Evolutionary conservation across 352 stramenopile genomes (phyloP).

Genomic region (Blastocystis sp.): DNA sequence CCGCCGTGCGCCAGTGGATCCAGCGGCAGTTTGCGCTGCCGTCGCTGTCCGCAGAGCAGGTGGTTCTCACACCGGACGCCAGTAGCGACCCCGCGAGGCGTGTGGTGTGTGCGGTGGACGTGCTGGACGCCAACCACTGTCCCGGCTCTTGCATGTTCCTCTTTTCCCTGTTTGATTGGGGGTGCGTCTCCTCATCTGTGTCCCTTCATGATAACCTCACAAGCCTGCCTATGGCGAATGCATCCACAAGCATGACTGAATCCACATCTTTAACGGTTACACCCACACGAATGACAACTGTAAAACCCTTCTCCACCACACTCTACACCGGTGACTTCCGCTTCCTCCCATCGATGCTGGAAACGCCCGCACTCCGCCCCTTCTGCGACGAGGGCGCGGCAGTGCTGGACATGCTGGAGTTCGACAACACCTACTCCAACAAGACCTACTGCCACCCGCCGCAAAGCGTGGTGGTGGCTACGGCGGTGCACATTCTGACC

Average conservation of each 20-base stretch:
- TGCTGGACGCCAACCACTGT: constrained; percentile 40
- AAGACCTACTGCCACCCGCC: constrained; percentile 23
- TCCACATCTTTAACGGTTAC: too few species aligned
- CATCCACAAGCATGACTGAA: too few species aligned
- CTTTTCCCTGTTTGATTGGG: constrained; percentile 37
- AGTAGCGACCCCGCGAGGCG: too few species aligned
- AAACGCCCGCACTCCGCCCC: not conserved
- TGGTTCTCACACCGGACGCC: not conserved
- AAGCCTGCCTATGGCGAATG: too few species aligned
- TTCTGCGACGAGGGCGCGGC: not conserved
- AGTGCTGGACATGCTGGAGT: not conserved
- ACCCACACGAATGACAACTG: not conserved
- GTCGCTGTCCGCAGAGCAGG: not conserved
- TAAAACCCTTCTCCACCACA: not conserved
- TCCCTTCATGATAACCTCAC: too few species aligned
- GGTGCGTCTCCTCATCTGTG: too few species aligned
- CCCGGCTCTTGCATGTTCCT: constrained; percentile 53
- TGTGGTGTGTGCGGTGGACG: constrained; percentile 8
- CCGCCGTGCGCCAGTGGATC: constrained; percentile 1
- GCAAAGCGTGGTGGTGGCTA: constrained; percentile 17
- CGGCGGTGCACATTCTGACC: constrained; percentile 11
- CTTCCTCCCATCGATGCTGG: not conserved
- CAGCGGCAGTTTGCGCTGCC: not conserved
- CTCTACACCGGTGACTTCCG: constrained; percentile 60
- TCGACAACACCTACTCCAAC: constrained; percentile 44